Evolutionary conservation across 208 protist genomes (phyloP).

Genomic region (Wallacemonas sp.): DNA sequence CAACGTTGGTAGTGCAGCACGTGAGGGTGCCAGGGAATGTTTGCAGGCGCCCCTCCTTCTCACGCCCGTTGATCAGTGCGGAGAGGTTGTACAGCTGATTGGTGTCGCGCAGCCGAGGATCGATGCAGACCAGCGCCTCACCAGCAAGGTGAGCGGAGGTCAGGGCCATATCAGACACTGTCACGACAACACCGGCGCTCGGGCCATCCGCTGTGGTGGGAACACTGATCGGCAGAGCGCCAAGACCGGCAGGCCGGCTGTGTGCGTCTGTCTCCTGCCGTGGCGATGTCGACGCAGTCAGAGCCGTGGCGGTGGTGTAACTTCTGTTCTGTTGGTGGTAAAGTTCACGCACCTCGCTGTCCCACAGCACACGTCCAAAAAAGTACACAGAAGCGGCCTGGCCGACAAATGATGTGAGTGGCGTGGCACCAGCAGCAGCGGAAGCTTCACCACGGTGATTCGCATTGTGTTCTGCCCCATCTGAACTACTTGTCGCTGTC

Average conservation of each 20-base stretch:
- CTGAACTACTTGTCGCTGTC: too few relatives aligned
- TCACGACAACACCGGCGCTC: too few relatives aligned
- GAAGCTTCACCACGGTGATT: neutral
- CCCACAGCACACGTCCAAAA: conserved; percentile 42
- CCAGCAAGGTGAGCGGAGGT: conserved; percentile 39
- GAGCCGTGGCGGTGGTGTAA: conserved; percentile 11
- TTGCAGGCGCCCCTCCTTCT: conserved; percentile 53
- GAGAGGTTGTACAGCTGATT: conserved; percentile 82
- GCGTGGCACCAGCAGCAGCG: neutral
- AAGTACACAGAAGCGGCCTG: conserved; percentile 73
- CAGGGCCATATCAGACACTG: neutral
- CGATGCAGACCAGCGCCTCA: conserved; percentile 66
- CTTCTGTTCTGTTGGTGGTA: conserved; percentile 11
- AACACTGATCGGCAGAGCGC: too few relatives aligned
- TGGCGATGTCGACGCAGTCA: too few relatives aligned
- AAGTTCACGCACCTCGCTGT: conserved; percentile 38
- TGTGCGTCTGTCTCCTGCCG: too few relatives aligned
- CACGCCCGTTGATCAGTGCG: conserved; percentile 50
- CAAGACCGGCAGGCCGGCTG: too few relatives aligned
- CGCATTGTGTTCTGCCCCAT: too few relatives aligned
- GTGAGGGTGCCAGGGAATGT: conserved; percentile 69
- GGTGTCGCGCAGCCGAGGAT: conserved; percentile 71
- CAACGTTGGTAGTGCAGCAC: conserved; percentile 59
- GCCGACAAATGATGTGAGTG: conserved; percentile 45
- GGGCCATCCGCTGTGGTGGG: neutral